These are phyloP conservation scores for Roridomyces roridus DNA, from an alignment of 768 basidiomycete genomes.

Conservation along the genomic window DNA sequence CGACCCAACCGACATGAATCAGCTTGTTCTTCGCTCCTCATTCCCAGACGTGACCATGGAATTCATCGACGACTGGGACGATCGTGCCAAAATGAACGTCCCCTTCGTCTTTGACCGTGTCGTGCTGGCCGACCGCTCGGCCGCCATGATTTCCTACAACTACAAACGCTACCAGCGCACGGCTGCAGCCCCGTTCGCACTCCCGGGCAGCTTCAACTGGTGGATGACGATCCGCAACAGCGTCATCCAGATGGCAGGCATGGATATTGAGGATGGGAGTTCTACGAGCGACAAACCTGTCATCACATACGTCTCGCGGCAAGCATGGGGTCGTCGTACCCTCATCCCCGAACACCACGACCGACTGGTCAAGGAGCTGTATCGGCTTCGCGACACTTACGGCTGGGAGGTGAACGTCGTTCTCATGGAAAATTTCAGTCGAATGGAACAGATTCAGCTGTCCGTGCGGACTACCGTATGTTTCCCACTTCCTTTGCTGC, in stretches of 20 bases:
- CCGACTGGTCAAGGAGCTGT: constrained; percentile 73
- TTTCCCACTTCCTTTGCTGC: neutral
- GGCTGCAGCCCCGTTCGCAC: constrained; percentile 74
- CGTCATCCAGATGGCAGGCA: constrained; percentile 73
- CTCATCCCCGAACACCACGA: constrained; percentile 80
- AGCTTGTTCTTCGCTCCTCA: constrained; percentile 79
- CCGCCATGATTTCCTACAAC: constrained; percentile 75
- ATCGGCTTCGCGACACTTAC: constrained; percentile 68
- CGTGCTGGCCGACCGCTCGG: constrained; percentile 84
- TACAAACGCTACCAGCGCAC: constrained; percentile 77
- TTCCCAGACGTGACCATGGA: constrained; percentile 86
- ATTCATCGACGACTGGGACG: constrained; percentile 83
- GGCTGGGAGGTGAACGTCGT: constrained; percentile 92
- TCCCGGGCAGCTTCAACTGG: constrained; percentile 83
- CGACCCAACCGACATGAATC: constrained; percentile 91
- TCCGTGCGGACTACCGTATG: constrained; percentile 87
- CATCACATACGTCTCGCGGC: constrained; percentile 92
- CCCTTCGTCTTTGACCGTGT: constrained; percentile 86
- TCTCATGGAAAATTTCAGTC: constrained; percentile 79
- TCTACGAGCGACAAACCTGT: constrained; percentile 67
- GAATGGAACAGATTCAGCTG: constrained; percentile 81
- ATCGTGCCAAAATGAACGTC: constrained; percentile 71
- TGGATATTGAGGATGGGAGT: constrained; percentile 48
- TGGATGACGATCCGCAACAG: constrained; percentile 81
- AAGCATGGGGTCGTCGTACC: constrained; percentile 88